These are phyloP conservation scores for Rubroboletus satanas DNA, from an alignment of 768 basidiomycete genomes.

Conservation along the genomic window DNA sequence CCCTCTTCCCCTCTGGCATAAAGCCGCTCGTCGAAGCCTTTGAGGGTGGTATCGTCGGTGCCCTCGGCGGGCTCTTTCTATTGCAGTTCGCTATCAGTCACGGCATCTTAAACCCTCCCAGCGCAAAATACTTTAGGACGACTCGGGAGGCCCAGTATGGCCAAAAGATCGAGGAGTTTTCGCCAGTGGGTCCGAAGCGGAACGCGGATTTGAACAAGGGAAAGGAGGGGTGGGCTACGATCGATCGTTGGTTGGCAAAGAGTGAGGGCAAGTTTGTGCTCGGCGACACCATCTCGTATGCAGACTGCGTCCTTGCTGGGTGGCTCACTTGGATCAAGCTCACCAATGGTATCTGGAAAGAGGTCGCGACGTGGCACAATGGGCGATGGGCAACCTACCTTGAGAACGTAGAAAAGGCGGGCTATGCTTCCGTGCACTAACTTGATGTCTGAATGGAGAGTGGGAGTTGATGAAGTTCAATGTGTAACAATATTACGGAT, in stretches of 20 bases:
- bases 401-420: slow-evolving; percentile 25
- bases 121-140: slow-evolving; percentile 32
- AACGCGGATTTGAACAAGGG: slow-evolving; percentile 27
- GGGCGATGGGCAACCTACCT: slow-evolving; percentile 38
- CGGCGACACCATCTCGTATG: slow-evolving; percentile 33
- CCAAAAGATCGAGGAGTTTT: slow-evolving; percentile 35
- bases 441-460: background rate
- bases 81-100: slow-evolving; percentile 14
- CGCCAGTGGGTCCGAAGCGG: slow-evolving; percentile 27
- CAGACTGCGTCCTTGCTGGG: slow-evolving; percentile 34
- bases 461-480: background rate
- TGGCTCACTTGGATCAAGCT: slow-evolving; percentile 35
- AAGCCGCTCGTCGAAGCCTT: slow-evolving; percentile 41
- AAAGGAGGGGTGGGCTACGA: slow-evolving; percentile 20
- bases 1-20: slow-evolving; percentile 40
- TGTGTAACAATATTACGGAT: background rate
- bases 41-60: slow-evolving; percentile 16
- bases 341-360: slow-evolving; percentile 32
- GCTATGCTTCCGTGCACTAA: slow-evolving; percentile 27
- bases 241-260: slow-evolving; percentile 32
- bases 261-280: slow-evolving; percentile 32
- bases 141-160: slow-evolving; percentile 33
- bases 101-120: slow-evolving; percentile 23
- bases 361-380: slow-evolving; percentile 34
- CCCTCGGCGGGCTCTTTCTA: slow-evolving; percentile 8